Percentiles rank a stretch among this genome's conserved stretches.
Conservation (phyloP, 2,329 filamentous ascomycete species). For the Knufia fluminis region DNA sequence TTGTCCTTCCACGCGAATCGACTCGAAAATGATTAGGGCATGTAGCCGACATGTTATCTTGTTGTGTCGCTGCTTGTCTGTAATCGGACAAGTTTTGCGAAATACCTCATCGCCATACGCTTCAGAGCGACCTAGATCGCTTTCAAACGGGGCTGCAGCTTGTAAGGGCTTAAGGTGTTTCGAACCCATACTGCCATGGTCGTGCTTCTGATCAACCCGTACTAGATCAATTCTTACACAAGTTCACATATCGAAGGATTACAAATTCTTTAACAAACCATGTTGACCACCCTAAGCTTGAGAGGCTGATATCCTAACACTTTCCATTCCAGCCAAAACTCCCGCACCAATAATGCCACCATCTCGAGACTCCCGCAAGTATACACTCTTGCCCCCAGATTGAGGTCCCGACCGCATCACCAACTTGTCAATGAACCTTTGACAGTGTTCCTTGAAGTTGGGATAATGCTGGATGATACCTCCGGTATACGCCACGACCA, state of each 20-base stretch:
- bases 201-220: too few species aligned
- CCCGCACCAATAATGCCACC: slow-evolving; percentile 49
- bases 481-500: slow-evolving; percentile 71
- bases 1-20: too few species aligned
- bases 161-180: too few species aligned
- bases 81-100: too few species aligned
- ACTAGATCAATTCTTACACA: neutral
- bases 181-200: too few species aligned
- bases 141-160: too few species aligned
- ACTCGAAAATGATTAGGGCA: too few species aligned
- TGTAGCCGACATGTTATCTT: too few species aligned
- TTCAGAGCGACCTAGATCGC: too few species aligned
- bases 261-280: neutral
- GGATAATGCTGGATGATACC: slow-evolving; percentile 74
- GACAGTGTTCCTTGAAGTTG: slow-evolving; percentile 61
- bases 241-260: neutral
- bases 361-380: slow-evolving; percentile 44
- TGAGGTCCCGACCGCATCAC: slow-evolving; percentile 39
- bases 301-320: neutral
- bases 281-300: neutral
- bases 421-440: slow-evolving; percentile 54
- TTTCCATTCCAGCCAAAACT: slow-evolving; percentile 43
- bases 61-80: too few species aligned
- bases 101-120: too few species aligned
- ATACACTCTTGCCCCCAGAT: slow-evolving; percentile 41